Conservation (phyloP, 2,329 filamentous ascomycete genomes). For the Westerdykella sp. region DNA sequence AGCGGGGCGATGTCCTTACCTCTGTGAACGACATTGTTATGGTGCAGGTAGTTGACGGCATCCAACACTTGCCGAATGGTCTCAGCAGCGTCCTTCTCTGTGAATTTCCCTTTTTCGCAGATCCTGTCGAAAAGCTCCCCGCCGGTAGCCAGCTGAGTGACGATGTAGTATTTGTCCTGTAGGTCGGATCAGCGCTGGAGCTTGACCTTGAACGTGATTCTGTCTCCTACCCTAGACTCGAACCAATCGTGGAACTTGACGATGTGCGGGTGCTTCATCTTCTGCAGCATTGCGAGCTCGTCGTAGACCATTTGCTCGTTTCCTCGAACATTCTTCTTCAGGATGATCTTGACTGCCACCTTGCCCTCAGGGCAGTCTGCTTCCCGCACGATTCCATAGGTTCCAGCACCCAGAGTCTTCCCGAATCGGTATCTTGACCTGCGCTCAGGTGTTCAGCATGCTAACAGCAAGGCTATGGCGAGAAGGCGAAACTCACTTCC, state of each 20-base stretch:
- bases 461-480: not conserved
- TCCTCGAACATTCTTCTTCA: conserved; percentile 98
- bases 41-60: conserved; percentile 89
- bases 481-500: conserved; percentile 61
- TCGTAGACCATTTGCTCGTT: conserved; percentile 99
- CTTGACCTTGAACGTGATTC: not conserved
- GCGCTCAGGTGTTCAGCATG: conserved; percentile 28
- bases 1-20: conserved; percentile 49
- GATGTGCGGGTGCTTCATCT: conserved; percentile 87
- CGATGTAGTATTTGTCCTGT: conserved; percentile 99
- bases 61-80: conserved; percentile 91
- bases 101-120: conserved; percentile 96
- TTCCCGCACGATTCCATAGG: conserved; percentile 96
- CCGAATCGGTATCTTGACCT: conserved; percentile 88
- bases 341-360: conserved; percentile 96
- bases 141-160: conserved; percentile 90
- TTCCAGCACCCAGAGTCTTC: conserved; percentile 88
- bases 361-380: conserved; percentile 78
- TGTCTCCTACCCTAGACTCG: conserved; percentile 74
- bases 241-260: conserved; percentile 99
- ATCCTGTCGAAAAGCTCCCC: conserved; percentile 97
- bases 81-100: conserved; percentile 93
- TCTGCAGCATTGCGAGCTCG: conserved; percentile 88
- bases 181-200: conserved; percentile 11
- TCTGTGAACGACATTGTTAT: conserved; percentile 92